Conservation (phyloP, 225 moss, liverwort and hornwort species). For the Marchantia paleacea region DNA sequence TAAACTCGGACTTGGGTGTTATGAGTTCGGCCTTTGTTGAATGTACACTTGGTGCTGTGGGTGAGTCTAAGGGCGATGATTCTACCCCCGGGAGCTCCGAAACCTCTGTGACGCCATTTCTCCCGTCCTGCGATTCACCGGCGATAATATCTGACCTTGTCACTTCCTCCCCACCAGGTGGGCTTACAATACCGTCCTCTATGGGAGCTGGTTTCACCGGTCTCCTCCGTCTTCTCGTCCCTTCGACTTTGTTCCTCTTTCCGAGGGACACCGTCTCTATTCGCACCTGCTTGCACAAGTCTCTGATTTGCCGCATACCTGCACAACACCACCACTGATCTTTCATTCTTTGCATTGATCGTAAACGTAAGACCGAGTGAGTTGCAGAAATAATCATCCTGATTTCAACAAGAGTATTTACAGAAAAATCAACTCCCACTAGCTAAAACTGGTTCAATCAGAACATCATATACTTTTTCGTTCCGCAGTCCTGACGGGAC, state of each 20-base stretch:
- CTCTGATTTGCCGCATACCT: constrained; percentile 32
- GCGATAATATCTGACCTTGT: constrained; percentile 3
- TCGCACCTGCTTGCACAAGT: constrained; percentile 34
- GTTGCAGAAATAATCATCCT: too few relatives aligned
- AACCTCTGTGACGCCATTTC: neutral
- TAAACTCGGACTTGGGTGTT: neutral
- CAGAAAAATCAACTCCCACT: too few relatives aligned
- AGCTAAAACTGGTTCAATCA: too few relatives aligned
- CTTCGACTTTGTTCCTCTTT: constrained; percentile 26
- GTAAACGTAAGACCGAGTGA: too few relatives aligned
- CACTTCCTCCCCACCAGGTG: neutral
- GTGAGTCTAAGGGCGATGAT: neutral
- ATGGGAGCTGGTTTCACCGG: constrained; percentile 12
- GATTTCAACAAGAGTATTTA: too few relatives aligned
- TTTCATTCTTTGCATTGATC: too few relatives aligned
- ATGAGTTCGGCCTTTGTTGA: neutral
- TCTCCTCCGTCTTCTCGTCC: constrained; percentile 11
- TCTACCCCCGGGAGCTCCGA: neutral
- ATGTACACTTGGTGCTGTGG: neutral
- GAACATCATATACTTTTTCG: too few relatives aligned
- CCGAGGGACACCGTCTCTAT: constrained; percentile 29
- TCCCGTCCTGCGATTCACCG: constrained; percentile 1
- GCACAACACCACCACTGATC: neutral
- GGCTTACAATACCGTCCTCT: constrained; percentile 12
- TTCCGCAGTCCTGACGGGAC: too few relatives aligned